Evolutionary conservation across 2,329 filamentous ascomycete genomes (phyloP), one percentile per base, ranked within the genome.

Genomic region (Verticillium zaregamsianum): DNA sequence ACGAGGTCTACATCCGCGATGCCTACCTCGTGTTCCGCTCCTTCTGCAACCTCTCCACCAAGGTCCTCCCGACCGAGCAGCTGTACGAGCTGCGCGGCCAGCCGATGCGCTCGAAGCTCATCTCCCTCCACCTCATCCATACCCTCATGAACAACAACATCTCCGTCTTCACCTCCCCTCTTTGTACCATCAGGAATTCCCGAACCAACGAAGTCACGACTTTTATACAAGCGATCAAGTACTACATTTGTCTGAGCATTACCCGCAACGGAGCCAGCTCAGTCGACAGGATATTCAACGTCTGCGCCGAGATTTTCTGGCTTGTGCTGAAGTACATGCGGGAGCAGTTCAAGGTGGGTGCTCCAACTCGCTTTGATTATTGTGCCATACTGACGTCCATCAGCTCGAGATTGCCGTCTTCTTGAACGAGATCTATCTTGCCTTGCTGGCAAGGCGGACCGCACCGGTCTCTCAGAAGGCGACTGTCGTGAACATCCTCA

Each of bases 381-480:
- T 17, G 31, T n/a, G 33, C 17, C n/a, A 7, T 37, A 5, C 14
- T 5, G 17, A 28, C 40, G n/a, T 31, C 15, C 58, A 60, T 62
- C 70, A 92, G 87, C 96, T 97, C 85, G 95, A 99, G 73, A 91
- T 99, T 61, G 95, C 98, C 74, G 94, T 99, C 0, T 98, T 99
- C 72, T 77, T 99, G 63, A 98, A 98, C 73, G 95, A 99, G 72
- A 96, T 99, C 33, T 99, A 99, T 72, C 80, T 99, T 5, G 90
- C 93, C 0, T 92, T 98, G 52, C 80, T 99, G 40, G 94, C 97
- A 58, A 91, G 94, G 74, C 88, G 90, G 65, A 93, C 88, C 63
- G 93, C 94, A 0, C 94, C 94, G 4, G 79, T 90, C 11, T 93
- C 93, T 63, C 95, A 99, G 72, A 99, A 98, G 76, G 86, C 95